These are phyloP conservation scores for Wilhelminamyces savonicus DNA, from an alignment of 805 yeast species.

Conservation along the genomic window DNA sequence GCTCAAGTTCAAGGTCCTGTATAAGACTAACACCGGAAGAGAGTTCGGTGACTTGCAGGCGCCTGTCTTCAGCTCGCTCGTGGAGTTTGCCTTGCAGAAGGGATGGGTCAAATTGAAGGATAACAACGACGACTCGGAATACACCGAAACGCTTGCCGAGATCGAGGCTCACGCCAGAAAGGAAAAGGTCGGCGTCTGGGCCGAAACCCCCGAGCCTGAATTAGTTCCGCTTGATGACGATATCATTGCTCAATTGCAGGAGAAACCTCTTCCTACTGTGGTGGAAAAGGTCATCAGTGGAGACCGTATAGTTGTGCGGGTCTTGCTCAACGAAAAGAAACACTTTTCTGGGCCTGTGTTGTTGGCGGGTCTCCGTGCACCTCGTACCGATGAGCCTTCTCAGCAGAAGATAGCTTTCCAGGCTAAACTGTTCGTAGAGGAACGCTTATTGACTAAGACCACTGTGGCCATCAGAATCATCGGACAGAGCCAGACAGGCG, in stretches of 20 bases:
- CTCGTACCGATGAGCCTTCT: slow-evolving; percentile 52
- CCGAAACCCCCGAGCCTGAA: slow-evolving; percentile 9
- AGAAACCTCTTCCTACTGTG: slow-evolving; percentile 46
- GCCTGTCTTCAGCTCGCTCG: slow-evolving; percentile 56
- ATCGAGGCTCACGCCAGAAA: slow-evolving; percentile 46
- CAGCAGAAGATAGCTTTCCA: slow-evolving; percentile 54
- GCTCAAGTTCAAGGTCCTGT: slow-evolving; percentile 52
- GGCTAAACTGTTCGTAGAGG: slow-evolving; percentile 59
- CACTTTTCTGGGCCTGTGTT: slow-evolving; percentile 57
- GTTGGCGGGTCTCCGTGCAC: slow-evolving; percentile 69
- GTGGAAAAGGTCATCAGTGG: slow-evolving; percentile 77
- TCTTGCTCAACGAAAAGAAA: slow-evolving; percentile 38
- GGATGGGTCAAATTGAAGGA: slow-evolving; percentile 64
- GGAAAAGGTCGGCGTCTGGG: slow-evolving; percentile 57
- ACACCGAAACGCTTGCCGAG: slow-evolving; percentile 27
- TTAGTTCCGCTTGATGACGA: slow-evolving; percentile 21
- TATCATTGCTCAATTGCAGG: slow-evolving; percentile 29
- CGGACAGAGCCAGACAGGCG: slow-evolving; percentile 58
- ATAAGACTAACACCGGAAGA: slow-evolving; percentile 44
- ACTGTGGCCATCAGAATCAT: slow-evolving; percentile 44
- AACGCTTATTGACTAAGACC: slow-evolving; percentile 55
- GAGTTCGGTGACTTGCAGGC: slow-evolving; percentile 70
- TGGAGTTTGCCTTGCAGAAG: slow-evolving; percentile 46
- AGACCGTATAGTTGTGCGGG: slow-evolving; percentile 64
- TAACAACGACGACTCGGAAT: slow-evolving; percentile 30